phyloP scores from a whole-genome alignment of 208 protist species.

The Acanthamoeba royreba region DNA sequence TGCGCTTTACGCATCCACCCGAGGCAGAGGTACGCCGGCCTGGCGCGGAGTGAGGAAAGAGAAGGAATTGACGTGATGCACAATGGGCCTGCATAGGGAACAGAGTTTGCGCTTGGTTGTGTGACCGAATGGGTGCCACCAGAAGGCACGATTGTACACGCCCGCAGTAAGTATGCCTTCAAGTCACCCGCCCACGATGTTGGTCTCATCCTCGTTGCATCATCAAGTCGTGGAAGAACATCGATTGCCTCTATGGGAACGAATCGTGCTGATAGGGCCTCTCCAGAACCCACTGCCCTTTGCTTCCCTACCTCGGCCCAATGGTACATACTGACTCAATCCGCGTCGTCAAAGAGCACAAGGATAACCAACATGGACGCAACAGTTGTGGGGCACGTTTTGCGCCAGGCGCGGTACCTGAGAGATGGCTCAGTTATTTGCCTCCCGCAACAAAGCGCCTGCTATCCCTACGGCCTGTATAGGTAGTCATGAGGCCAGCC shows the following conservation, averaged over 20 bases:
- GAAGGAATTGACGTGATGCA: too few relatives aligned
- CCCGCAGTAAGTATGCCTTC: background rate
- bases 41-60: too few relatives aligned
- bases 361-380: too few relatives aligned
- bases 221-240: background rate
- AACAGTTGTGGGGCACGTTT: background rate
- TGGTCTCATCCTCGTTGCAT: too few relatives aligned
- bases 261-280: background rate
- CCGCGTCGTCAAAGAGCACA: background rate
- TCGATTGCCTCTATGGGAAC: background rate
- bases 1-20: too few relatives aligned
- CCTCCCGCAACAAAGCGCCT: background rate
- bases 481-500: too few relatives aligned
- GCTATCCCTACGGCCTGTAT: background rate
- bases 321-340: background rate
- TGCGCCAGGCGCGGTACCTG: background rate
- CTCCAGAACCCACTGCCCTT: background rate
- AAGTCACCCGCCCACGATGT: too few relatives aligned
- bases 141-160: background rate
- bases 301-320: background rate
- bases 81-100: background rate
- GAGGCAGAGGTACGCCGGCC: too few relatives aligned
- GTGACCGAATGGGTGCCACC: background rate
- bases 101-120: background rate
- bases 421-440: background rate